Evolutionary conservation across 805 yeast genomes (phyloP), one percentile per base, ranked within the genome.

Genomic region (Yamadazyma tumulicola): DNA sequence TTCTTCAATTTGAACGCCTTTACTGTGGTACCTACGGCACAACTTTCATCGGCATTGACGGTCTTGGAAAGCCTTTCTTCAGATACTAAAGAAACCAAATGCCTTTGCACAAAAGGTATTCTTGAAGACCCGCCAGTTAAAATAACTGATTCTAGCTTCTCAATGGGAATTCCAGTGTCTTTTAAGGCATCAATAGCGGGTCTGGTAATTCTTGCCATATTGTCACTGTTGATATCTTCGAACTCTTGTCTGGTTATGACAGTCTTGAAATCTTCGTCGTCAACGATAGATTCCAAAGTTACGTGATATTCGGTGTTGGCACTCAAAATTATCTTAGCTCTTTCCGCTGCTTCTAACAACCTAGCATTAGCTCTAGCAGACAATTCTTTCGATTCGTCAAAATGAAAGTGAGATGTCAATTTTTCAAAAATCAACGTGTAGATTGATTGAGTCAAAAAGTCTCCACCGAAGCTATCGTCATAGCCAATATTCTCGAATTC

Each of bases 11-110:
- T 57, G 26, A 87, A 82, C 14, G 93, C 97, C 45, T 88, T 74
- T 24, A 84, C 64, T n/a, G 96, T 78, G 2, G 94, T 77, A 32
- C 98, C 98, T 48, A 85, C 70, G 10, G 86, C 96, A 34, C 86
- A 86, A 29, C 97, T 80, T 64, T 93, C 98, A 59, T 93, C 98
- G 0, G 98, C 93, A 58, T 93, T 93, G 29, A 93, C 94, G 33
- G 81, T 85, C 57, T 81, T 87, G 15, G 95, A 72, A 25, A 89
- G 67, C 41, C 53, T 63, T 2, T 76, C 81, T 13, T 75, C 76
- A 26, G 81, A 61, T 28, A 78, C 64, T 17, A 44, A 31, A 2
- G 72, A 54, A 2, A 55, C 42, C 39, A 86, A 62, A 34, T 72
- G 74, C 37, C 75, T 70, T 58, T 87, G 93, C 30, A 93, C 83